These are phyloP conservation scores for Endotrypanum monterogeii DNA, from an alignment of 208 protist genomes.

Conservation along the genomic window DNA sequence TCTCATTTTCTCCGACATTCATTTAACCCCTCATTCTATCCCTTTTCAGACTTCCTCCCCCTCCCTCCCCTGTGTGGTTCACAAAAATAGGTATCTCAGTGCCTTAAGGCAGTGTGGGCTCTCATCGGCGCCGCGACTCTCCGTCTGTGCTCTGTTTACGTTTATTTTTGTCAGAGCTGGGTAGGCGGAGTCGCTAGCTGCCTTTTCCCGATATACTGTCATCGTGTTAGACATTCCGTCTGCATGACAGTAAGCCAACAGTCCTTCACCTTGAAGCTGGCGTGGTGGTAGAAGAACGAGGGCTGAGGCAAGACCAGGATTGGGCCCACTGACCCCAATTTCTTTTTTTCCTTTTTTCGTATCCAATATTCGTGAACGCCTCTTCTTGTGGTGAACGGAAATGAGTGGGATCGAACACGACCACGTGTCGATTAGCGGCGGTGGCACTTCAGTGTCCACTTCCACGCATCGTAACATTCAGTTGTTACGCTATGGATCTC, in stretches of 20 bases:
- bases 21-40: too few species aligned
- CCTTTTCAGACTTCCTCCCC: too few species aligned
- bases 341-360: background rate
- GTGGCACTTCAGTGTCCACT: background rate
- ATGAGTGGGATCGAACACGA: background rate
- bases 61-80: too few species aligned
- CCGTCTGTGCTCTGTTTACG: too few species aligned
- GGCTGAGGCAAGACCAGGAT: background rate
- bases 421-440: background rate
- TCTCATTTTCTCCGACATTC: too few species aligned
- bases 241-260: background rate
- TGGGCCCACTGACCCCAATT: background rate
- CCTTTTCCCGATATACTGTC: background rate
- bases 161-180: too few species aligned
- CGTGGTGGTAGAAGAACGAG: background rate
- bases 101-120: too few species aligned
- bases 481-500: conserved; percentile 46
- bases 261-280: background rate
- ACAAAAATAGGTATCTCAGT: too few species aligned
- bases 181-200: too few species aligned
- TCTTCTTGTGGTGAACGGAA: background rate
- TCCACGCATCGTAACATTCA: conserved; percentile 5
- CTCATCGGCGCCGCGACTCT: too few species aligned
- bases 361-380: background rate
- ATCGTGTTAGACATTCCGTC: background rate